Evolutionary conservation across 2,329 filamentous ascomycete genomes (phyloP), one percentile per base, ranked within the genome.

Genomic region (Tricladium varicosporioides): DNA sequence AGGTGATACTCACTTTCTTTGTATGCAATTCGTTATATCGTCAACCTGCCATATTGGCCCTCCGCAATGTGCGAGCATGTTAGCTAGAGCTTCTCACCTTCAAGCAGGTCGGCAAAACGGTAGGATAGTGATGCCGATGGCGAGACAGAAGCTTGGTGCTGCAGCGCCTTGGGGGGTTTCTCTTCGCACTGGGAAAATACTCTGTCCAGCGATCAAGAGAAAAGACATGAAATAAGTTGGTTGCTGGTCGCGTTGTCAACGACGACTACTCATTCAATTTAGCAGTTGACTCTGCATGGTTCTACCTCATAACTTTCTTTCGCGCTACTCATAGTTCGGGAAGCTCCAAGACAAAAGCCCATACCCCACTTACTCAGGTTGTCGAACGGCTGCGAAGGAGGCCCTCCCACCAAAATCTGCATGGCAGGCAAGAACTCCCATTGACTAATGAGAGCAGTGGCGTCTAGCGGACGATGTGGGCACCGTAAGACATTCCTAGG

Each of bases 1-100:
- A 36, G 31, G 15, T 18, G n/a, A 16, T 13, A 32, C 51, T 48
- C 51, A 58, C 56, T 50, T 49, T 45, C 49, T 53, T 44, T 54
- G 53, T 4, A 87, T 86, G 71, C 85, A 87, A 52, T 75, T 74
- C 45, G 78, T 81, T 65, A 88, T 81, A 73, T 88, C 85, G 72
- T 88, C 85, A 60, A 81, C 73, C 61, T 74, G 76, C 85, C 85
- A 88, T 51, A 72, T 60, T n/a, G 71, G 71, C 31, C 67, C 65
- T 40, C 60, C 46, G 58, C 71, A 73, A 33, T 63, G 46, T 48
- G 60, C 65, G 50, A 70, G 57, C 66, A 65, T 66, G 32, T 57
- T 51, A 19, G 7, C 16, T 27, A 43, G 53, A 36, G 31, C 18
- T 36, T 14, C 10, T 46, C 43, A 22, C 9, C 15, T 15, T 11